Percentiles rank a stretch among this genome's conserved stretches.
These are phyloP conservation scores for Spergularia marina DNA, from an alignment of 148 eudicot genomes.

Conservation along the genomic window DNA sequence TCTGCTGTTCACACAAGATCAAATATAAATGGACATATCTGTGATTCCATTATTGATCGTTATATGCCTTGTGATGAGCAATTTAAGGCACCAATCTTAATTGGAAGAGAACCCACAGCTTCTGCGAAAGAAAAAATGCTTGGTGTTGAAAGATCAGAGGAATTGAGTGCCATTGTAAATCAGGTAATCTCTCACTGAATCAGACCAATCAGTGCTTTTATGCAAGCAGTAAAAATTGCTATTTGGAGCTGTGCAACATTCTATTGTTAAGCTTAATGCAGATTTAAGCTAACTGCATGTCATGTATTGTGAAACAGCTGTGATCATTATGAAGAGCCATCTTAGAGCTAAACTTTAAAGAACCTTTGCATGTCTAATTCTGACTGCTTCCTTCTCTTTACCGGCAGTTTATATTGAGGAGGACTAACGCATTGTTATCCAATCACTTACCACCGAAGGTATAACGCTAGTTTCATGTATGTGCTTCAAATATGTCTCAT, in stretches of 20 bases:
- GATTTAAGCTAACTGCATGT: too few relatives aligned
- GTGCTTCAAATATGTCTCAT: too few relatives aligned
- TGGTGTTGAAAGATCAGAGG: conserved; percentile 71
- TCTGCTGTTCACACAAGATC: too few relatives aligned
- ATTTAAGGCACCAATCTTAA: conserved; percentile 65
- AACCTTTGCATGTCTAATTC: not conserved
- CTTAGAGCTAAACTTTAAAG: too few relatives aligned
- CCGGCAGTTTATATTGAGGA: conserved; percentile 88
- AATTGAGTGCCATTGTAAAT: conserved; percentile 89
- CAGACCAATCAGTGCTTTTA: too few relatives aligned
- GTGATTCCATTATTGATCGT: not conserved
- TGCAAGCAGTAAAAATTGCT: too few relatives aligned
- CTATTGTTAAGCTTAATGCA: too few relatives aligned
- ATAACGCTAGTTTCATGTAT: not conserved
- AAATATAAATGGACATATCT: too few relatives aligned
- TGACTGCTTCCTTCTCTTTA: conserved; percentile 10
- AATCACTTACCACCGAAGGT: conserved; percentile 99
- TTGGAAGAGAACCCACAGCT: conserved; percentile 90
- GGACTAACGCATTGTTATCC: conserved; percentile 89
- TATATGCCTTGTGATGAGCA: conserved; percentile 7
- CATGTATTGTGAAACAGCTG: too few relatives aligned
- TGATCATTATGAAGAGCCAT: too few relatives aligned
- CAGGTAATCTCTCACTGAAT: conserved; percentile 45
- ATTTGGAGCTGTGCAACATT: too few relatives aligned
- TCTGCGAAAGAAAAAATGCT: conserved; percentile 66